phyloP scores from a whole-genome alignment of 148 eudicot genomes.

The Camellia japonica region DNA sequence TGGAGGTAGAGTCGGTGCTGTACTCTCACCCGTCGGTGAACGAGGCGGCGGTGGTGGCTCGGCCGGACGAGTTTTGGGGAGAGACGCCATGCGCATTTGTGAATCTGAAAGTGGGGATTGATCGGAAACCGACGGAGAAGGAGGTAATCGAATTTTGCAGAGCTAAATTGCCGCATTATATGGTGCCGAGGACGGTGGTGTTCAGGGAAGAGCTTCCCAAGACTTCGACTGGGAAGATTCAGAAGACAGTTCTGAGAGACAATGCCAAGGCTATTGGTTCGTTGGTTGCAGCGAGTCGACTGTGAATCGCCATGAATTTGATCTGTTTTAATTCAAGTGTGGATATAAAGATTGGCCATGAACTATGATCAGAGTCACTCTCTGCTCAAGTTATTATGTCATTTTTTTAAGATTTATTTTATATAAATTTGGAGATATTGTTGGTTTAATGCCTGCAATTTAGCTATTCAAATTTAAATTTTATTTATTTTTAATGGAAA shows the following conservation, averaged over 20 bases:
- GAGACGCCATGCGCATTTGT: conserved; percentile 7
- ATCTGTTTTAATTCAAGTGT: too few relatives aligned
- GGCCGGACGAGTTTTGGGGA: conserved; percentile 15
- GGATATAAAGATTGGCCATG: too few relatives aligned
- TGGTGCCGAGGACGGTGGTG: conserved; percentile 14
- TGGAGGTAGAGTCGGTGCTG: conserved; percentile 13
- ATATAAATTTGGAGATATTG: too few relatives aligned
- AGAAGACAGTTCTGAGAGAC: neutral
- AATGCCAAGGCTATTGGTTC: neutral
- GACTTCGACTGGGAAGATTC: conserved; percentile 7
- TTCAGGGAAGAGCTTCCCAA: conserved; percentile 12
- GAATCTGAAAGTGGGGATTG: neutral
- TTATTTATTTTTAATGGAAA: too few relatives aligned
- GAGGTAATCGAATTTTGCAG: conserved; percentile 10
- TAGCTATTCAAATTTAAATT: too few relatives aligned
- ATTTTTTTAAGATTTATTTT: too few relatives aligned
- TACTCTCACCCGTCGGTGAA: conserved; percentile 9
- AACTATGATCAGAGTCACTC: too few relatives aligned
- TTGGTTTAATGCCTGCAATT: too few relatives aligned
- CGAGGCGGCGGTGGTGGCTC: conserved; percentile 17
- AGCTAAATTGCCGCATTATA: neutral
- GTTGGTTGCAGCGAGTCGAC: neutral
- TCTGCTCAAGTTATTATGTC: too few relatives aligned
- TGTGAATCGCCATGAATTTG: neutral
- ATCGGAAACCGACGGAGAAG: neutral